phyloP scores from a whole-genome alignment of 2,329 filamentous ascomycete genomes.

The Fusarium sp. region DNA sequence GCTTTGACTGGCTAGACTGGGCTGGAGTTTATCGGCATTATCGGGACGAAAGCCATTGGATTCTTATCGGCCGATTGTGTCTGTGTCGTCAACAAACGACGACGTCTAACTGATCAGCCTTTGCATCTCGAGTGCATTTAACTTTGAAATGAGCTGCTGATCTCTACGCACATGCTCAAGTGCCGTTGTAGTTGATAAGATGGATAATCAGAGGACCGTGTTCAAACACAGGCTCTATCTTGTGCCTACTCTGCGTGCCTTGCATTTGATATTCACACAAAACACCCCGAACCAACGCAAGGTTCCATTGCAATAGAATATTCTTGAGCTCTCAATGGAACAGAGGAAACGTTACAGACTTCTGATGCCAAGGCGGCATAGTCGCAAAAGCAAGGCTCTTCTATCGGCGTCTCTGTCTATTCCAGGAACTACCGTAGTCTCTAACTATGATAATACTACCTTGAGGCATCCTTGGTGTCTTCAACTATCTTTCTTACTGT shows the following conservation, averaged over 20 bases:
- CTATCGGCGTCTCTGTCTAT: neutral
- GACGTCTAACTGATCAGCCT: neutral
- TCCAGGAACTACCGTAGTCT: constrained; percentile 9
- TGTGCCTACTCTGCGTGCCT: neutral
- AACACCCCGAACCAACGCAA: neutral
- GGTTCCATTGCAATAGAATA: neutral
- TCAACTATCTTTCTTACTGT: neutral
- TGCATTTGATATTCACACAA: neutral
- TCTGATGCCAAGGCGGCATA: constrained; percentile 7
- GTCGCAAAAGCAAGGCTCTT: constrained; percentile 1
- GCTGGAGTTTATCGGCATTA: constrained; percentile 5
- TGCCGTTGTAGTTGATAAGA: neutral
- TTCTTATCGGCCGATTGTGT: constrained; percentile 9
- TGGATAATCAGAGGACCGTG: neutral
- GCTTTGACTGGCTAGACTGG: neutral
- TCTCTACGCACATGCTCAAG: neutral
- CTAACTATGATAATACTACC: neutral
- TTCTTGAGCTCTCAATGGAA: neutral
- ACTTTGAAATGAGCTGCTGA: constrained; percentile 20
- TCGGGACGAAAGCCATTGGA: constrained; percentile 5
- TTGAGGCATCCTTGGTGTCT: neutral
- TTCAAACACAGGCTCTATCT: neutral
- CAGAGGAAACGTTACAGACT: constrained; percentile 13
- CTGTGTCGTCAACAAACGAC: constrained; percentile 1
- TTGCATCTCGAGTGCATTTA: neutral